Percentiles rank a stretch among this genome's conserved stretches.
Conservation (phyloP, 768 basidiomycete species). For the Neoboletus subvelutipes region DNA sequence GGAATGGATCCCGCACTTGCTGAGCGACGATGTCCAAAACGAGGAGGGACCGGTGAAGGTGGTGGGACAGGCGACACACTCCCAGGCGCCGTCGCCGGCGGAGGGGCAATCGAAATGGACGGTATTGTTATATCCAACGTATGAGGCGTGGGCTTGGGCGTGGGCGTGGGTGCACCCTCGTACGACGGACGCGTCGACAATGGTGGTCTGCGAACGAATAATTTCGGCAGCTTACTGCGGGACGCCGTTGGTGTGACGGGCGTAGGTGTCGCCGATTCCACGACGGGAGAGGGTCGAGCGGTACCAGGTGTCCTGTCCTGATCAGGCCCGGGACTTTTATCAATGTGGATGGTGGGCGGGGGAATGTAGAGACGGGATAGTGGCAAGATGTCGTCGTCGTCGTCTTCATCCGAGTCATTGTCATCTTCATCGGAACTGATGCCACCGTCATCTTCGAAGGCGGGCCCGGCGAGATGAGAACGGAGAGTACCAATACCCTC, state of each 20-base stretch:
- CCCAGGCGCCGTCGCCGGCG: constrained; percentile 4
- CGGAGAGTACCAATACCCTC: constrained; percentile 85
- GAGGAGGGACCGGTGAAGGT: constrained; percentile 23
- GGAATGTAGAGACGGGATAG: constrained; percentile 26
- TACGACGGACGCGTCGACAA: constrained; percentile 33
- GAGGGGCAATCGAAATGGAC: constrained; percentile 15
- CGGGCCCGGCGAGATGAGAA: constrained; percentile 52
- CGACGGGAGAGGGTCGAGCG: constrained; percentile 21
- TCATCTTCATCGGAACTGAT: constrained; percentile 56
- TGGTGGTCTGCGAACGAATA: constrained; percentile 37
- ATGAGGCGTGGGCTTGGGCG: background rate
- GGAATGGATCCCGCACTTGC: constrained; percentile 32
- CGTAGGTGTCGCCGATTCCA: constrained; percentile 22
- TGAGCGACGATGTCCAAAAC: constrained; percentile 32
- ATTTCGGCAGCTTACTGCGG: constrained; percentile 32
- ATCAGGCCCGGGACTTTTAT: constrained; percentile 12
- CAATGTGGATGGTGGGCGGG: constrained; percentile 20
- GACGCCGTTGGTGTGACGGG: constrained; percentile 30
- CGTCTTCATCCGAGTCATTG: constrained; percentile 29
- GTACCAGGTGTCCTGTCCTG: constrained; percentile 23
- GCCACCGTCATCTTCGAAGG: constrained; percentile 77
- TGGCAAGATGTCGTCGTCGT: constrained; percentile 31
- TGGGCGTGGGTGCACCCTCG: constrained; percentile 16
- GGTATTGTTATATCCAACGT: constrained; percentile 5
- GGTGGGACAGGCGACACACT: constrained; percentile 14